Percentiles rank a stretch among this genome's conserved stretches.
Evolutionary conservation across 1,284 basidiomycete species (phyloP).

Genomic region (Apiotrichum mycotoxinovorans): DNA sequence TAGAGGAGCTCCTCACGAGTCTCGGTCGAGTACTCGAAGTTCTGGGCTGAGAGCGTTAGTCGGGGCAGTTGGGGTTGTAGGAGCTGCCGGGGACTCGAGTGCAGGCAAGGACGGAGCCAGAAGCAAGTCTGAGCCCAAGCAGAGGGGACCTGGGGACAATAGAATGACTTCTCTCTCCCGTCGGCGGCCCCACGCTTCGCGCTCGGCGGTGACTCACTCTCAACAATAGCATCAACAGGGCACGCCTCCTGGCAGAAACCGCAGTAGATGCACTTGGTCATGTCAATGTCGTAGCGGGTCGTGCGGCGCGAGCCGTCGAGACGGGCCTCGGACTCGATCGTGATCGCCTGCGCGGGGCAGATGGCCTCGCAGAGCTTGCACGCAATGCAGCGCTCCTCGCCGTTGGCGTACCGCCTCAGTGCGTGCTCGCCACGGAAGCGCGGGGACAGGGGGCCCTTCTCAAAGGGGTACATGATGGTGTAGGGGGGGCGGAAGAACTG

Average conservation of each 20-base stretch:
- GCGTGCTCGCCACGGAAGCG: slow-evolving; percentile 99
- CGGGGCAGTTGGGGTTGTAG: background rate
- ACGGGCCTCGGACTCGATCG: slow-evolving; percentile 96
- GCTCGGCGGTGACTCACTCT: slow-evolving; percentile 63
- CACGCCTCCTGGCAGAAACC: slow-evolving; percentile 99
- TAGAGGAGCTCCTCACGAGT: slow-evolving; percentile 97
- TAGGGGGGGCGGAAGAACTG: slow-evolving; percentile 97
- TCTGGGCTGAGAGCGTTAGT: slow-evolving; percentile 64
- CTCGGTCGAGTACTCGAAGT: slow-evolving; percentile 94
- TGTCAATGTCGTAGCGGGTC: slow-evolving; percentile 98
- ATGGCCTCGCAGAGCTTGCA: slow-evolving; percentile 99
- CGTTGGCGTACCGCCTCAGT: slow-evolving; percentile 93
- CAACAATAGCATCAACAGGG: slow-evolving; percentile 98
- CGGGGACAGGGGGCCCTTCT: slow-evolving; percentile 95
- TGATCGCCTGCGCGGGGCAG: slow-evolving; percentile 98
- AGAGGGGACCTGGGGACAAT: background rate
- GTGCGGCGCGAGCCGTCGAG: slow-evolving; percentile 94
- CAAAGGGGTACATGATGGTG: slow-evolving; percentile 85
- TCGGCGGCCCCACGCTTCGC: too few relatives aligned
- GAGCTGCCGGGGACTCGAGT: background rate
- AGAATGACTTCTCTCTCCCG: too few relatives aligned
- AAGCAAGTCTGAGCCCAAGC: background rate
- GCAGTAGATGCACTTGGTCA: slow-evolving; percentile 90
- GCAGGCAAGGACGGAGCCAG: background rate
- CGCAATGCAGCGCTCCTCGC: slow-evolving; percentile 98